These are phyloP conservation scores for Vitellaria paradoxa DNA, from an alignment of 179 eudicot genomes.

Conservation along the genomic window DNA sequence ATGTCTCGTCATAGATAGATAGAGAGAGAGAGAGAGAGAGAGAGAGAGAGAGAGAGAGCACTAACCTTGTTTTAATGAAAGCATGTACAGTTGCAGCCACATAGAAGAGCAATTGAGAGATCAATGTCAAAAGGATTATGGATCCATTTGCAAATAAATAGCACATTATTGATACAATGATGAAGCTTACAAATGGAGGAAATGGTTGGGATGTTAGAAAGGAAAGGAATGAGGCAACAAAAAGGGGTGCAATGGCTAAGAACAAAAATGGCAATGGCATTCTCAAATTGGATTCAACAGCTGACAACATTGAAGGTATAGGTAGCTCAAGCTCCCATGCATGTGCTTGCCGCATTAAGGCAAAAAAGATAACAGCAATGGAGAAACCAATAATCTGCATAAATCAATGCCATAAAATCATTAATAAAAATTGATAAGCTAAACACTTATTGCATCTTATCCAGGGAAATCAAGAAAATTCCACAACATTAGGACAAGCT, in stretches of 20 bases:
- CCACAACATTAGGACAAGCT: not conserved
- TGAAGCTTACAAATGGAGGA: conserved; percentile 64
- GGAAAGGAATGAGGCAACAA: conserved; percentile 53
- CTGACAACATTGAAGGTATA: conserved; percentile 79
- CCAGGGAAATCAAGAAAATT: not conserved
- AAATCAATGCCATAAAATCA: conserved; percentile 14
- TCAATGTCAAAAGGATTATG: conserved; percentile 48
- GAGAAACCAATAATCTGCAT: conserved; percentile 80
- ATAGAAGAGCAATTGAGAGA: conserved; percentile 55
- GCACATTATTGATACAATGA: conserved; percentile 64
- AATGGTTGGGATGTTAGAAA: conserved; percentile 43
- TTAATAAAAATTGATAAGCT: conserved; percentile 6
- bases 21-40: not conserved
- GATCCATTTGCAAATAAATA: conserved; percentile 74
- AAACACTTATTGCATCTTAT: not conserved
- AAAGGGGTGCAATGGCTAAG: conserved; percentile 52
- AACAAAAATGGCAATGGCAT: conserved; percentile 61
- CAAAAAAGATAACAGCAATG: conserved; percentile 72
- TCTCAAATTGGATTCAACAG: conserved; percentile 84
- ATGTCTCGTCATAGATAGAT: too few species aligned
- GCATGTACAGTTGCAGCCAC: conserved; percentile 57
- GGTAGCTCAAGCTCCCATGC: conserved; percentile 92
- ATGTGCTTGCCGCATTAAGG: conserved; percentile 86
- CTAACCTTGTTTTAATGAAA: conserved; percentile 76
- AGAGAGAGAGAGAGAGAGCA: conserved; percentile 15